Base-by-base conservation (phyloP, 192 early-diverging fungal species). In the Coemansia sp. region DNA sequence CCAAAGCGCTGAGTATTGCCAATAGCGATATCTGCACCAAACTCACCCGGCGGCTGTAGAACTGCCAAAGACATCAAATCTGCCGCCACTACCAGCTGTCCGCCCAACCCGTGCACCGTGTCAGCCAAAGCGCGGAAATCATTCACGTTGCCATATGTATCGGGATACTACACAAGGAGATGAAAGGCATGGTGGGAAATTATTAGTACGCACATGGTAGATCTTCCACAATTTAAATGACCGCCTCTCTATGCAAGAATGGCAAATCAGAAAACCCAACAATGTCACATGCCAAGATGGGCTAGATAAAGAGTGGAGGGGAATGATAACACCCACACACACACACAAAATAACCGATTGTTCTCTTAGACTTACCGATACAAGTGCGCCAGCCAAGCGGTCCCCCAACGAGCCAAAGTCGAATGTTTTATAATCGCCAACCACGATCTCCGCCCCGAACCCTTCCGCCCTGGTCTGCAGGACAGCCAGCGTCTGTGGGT, bases 1-100 rank as follows among this genome's bases (percentile, higher is more conserved):
- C 98, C 98, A 70, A 99, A 99, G 38, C 98, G 89, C 80, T 99
- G 98, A 15, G 88, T 92, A 86, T 96, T 98, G 66, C 98, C 98
- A 38, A 99, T 87, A 34, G 92, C 98, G 80, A 99, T 98, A 78
- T 99, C 98, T 38, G 91, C 96, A 60, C 98, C 98, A 74, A 91
- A 98, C 80, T 97, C 95, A 47, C 92, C 95, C 13, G 98, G 98
- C 50, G 95, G 84, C 73, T 92, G 93, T 35, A 99, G 82, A 38
- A 99, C 69, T 13, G 96, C 87, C 71, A 98, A 85, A 18, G 98
- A 88, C 85, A 99, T 84, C 56, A 99, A 84, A 65, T 98, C 98
- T 40, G 96, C 95, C 30, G 94, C 98, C 64, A 90, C 92, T 55
- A 93, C 91, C 18, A 98, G 92, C 82, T 98, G 89, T 32, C 89